These are phyloP conservation scores for Mycocentrospora acerina DNA, from an alignment of 2,329 filamentous ascomycete genomes.

Conservation along the genomic window DNA sequence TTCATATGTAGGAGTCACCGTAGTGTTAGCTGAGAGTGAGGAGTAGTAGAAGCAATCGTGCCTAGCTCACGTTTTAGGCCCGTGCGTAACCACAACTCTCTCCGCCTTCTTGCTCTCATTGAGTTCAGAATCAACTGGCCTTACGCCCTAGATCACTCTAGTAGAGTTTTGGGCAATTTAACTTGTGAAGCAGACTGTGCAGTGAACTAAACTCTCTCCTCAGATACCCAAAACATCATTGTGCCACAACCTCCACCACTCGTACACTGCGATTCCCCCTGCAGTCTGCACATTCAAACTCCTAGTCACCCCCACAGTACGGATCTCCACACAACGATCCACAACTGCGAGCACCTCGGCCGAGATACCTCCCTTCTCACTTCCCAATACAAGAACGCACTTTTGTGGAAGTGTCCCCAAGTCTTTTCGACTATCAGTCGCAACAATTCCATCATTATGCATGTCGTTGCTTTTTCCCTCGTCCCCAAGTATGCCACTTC, in stretches of 20 bases:
- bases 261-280: constrained; percentile 53
- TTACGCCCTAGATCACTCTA: too few relatives aligned
- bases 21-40: too few relatives aligned
- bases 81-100: too few relatives aligned
- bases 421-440: too few relatives aligned
- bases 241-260: constrained; percentile 51
- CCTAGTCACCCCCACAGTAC: constrained; percentile 54
- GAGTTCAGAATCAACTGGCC: too few relatives aligned
- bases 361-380: constrained; percentile 55
- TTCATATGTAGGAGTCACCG: too few relatives aligned
- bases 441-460: constrained; percentile 9
- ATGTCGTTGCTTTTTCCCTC: constrained; percentile 3
- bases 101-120: too few relatives aligned
- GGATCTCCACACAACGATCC: constrained; percentile 56
- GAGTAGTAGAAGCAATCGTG: too few relatives aligned
- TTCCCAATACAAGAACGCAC: constrained; percentile 51
- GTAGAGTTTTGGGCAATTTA: too few relatives aligned
- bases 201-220: neutral
- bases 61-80: too few relatives aligned
- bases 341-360: constrained; percentile 50
- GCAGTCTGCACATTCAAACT: constrained; percentile 60
- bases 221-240: constrained; percentile 3
- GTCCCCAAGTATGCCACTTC: constrained; percentile 47
- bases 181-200: too few relatives aligned
- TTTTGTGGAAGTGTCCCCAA: constrained; percentile 38